phyloP scores from a whole-genome alignment of 2,329 filamentous ascomycete species.

The Colletotrichum spinosum region DNA sequence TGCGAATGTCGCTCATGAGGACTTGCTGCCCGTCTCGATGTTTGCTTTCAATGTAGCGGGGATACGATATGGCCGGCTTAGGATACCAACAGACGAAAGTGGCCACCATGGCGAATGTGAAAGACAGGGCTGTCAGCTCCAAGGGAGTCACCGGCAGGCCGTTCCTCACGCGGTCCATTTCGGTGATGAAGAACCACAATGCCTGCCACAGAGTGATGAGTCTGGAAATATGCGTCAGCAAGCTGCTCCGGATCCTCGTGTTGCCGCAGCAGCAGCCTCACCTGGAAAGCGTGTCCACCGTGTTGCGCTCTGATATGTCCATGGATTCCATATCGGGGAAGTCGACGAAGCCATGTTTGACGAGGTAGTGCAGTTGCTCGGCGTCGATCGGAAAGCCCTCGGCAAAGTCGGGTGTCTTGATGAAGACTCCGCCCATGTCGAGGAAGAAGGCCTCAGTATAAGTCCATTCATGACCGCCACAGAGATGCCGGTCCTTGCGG shows the following conservation, averaged over 20 bases:
- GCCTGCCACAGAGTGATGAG: slow-evolving; percentile 40
- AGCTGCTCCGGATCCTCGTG: too few species aligned
- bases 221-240: too few species aligned
- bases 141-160: slow-evolving; percentile 43
- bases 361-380: slow-evolving; percentile 47
- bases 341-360: slow-evolving; percentile 44
- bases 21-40: too few species aligned
- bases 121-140: slow-evolving; percentile 44
- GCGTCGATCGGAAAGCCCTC: slow-evolving; percentile 50
- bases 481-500: too few species aligned
- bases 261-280: too few species aligned
- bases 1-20: too few species aligned
- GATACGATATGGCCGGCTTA: slow-evolving; percentile 38
- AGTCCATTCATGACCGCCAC: slow-evolving; percentile 45
- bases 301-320: slow-evolving; percentile 46
- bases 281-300: slow-evolving; percentile 44
- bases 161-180: slow-evolving; percentile 36
- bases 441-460: slow-evolving; percentile 54
- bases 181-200: slow-evolving; percentile 41
- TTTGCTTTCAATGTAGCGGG: slow-evolving; percentile 22
- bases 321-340: slow-evolving; percentile 41
- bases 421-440: slow-evolving; percentile 54
- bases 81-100: slow-evolving; percentile 39
- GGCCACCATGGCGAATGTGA: slow-evolving; percentile 41
- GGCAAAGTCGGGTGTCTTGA: slow-evolving; percentile 44